These are phyloP conservation scores for Nymphaea thermarum DNA, from an alignment of 164 flowering plant species.

Conservation along the genomic window DNA sequence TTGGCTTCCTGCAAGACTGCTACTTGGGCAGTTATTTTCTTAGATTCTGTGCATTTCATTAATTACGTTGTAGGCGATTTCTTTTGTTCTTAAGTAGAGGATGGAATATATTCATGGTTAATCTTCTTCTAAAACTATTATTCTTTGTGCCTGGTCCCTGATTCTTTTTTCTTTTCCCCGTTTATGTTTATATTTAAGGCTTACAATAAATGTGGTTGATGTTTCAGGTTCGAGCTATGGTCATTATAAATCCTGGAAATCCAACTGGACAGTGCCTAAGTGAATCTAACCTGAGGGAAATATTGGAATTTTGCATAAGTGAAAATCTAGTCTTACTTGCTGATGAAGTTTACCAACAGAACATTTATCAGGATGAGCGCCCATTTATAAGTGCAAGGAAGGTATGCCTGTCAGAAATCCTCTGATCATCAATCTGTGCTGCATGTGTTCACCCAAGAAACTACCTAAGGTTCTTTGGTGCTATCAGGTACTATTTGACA, in stretches of 20 bases:
- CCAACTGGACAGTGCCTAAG: conserved; percentile 98
- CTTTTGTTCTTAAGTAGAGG: no score
- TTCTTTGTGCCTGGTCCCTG: background rate
- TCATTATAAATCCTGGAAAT: conserved; percentile 96
- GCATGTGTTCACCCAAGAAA: background rate
- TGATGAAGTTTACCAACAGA: conserved; percentile 98
- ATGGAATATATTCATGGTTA: no score
- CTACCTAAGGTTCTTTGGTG: background rate
- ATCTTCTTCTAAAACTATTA: background rate
- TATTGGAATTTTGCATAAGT: conserved; percentile 56
- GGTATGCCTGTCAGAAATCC: conserved; percentile 26
- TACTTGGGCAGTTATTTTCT: no score
- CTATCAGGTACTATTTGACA: conserved; percentile 67
- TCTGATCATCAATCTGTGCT: background rate
- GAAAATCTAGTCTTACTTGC: conserved; percentile 76
- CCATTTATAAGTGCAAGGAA: conserved; percentile 85
- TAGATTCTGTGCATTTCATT: no score
- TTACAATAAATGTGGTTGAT: background rate
- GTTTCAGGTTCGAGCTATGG: conserved; percentile 90
- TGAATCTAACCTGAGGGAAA: conserved; percentile 62
- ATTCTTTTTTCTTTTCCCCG: background rate
- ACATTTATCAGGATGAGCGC: conserved; percentile 91
- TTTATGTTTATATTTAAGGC: background rate
- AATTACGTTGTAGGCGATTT: no score
- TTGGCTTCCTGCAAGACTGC: no score